Evolutionary conservation across 257 asterid species (phyloP).

Genomic region (Solanum pinnatisectum): DNA sequence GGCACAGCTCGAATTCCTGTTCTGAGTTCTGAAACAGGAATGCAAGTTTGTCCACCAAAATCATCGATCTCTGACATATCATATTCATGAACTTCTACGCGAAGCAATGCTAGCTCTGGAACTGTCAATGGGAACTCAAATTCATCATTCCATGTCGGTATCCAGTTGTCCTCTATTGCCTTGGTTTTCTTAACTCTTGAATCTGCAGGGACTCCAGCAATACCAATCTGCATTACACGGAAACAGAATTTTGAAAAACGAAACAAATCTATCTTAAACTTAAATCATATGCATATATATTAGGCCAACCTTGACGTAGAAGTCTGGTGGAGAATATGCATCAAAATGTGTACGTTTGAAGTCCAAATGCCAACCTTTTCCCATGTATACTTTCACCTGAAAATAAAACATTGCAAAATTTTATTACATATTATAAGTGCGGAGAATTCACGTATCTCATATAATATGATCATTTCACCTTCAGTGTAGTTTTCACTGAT

Average conservation of each 20-base stretch:
- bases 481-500: constrained; percentile 40
- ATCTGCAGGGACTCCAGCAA: constrained; percentile 68
- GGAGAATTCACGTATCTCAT: not conserved
- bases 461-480: constrained; percentile 20
- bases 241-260: not conserved
- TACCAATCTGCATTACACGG: constrained; percentile 39
- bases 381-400: constrained; percentile 68
- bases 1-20: constrained; percentile 61
- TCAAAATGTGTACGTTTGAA: constrained; percentile 66
- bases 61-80: constrained; percentile 68
- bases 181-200: constrained; percentile 34
- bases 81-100: constrained; percentile 75
- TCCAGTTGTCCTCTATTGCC: constrained; percentile 62
- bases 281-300: not conserved
- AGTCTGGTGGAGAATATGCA: constrained; percentile 71
- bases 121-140: constrained; percentile 49
- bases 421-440: not conserved
- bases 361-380: constrained; percentile 72
- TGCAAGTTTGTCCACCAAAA: constrained; percentile 84
- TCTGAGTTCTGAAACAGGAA: constrained; percentile 67
- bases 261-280: not conserved
- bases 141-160: constrained; percentile 67
- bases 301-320: constrained; percentile 55
- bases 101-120: constrained; percentile 68
- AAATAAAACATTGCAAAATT: not conserved